Evolutionary conservation across 345 rosid species (phyloP).

Genomic region (Moricandia moricandioides): DNA sequence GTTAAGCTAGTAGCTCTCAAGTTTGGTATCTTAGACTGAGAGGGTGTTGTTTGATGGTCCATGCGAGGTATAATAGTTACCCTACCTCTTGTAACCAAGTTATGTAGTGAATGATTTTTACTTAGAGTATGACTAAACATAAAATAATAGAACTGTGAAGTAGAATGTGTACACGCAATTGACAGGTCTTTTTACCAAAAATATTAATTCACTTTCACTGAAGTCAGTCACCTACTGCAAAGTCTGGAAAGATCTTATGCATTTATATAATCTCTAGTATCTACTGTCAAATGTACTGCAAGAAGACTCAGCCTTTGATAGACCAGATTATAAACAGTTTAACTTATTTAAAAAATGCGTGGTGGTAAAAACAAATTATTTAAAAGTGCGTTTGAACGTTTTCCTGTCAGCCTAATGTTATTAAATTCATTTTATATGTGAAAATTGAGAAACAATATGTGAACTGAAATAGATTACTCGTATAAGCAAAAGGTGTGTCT

Average conservation of each 20-base stretch:
- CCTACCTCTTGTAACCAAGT: too few species aligned
- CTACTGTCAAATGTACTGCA: neutral
- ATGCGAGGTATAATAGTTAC: neutral
- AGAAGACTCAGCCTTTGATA: neutral
- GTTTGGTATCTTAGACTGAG: neutral
- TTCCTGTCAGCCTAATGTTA: neutral
- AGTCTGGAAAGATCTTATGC: constrained; percentile 23
- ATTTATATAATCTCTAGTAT: neutral
- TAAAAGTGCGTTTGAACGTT: neutral
- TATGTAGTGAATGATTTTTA: neutral
- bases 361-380: too few species aligned
- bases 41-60: neutral
- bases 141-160: neutral
- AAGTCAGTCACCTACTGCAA: constrained; percentile 31
- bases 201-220: constrained; percentile 19
- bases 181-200: constrained; percentile 21
- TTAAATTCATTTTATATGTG: too few species aligned
- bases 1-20: neutral
- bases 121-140: neutral
- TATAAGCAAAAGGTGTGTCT: neutral
- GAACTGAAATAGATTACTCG: too few species aligned
- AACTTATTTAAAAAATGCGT: too few species aligned
- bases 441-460: too few species aligned
- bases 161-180: constrained; percentile 28
- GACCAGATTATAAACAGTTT: neutral